These are phyloP conservation scores for Boletus reticuloceps DNA, from an alignment of 768 basidiomycete genomes.

Conservation along the genomic window DNA sequence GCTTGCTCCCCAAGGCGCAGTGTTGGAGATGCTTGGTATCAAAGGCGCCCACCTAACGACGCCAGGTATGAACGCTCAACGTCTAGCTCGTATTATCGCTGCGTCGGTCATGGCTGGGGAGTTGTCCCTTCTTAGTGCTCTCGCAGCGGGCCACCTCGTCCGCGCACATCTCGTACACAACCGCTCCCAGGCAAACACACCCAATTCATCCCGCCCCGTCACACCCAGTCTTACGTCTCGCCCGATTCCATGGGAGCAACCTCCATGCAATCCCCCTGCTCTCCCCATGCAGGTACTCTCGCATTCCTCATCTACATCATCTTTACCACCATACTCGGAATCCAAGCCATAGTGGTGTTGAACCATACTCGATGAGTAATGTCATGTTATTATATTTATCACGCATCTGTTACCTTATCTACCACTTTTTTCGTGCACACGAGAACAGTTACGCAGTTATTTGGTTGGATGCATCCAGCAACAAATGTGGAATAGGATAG, in stretches of 20 bases:
- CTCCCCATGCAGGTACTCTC: constrained; percentile 20
- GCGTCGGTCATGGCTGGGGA: constrained; percentile 98
- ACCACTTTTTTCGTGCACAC: constrained; percentile 5
- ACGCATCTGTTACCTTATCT: constrained; percentile 23
- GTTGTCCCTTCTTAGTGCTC: constrained; percentile 83
- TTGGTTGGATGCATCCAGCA: not conserved
- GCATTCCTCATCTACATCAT: constrained; percentile 38
- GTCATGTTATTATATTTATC: constrained; percentile 17
- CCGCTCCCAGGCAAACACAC: constrained; percentile 78
- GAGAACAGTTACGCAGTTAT: not conserved
- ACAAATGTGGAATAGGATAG: constrained; percentile 13
- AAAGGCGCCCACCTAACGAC: constrained; percentile 82
- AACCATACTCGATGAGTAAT: constrained; percentile 3
- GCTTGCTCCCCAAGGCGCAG: constrained; percentile 82
- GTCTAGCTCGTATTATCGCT: constrained; percentile 85
- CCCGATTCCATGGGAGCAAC: constrained; percentile 25
- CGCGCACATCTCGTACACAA: constrained; percentile 93
- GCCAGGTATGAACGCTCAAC: constrained; percentile 88
- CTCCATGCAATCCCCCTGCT: constrained; percentile 5
- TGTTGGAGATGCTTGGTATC: constrained; percentile 93
- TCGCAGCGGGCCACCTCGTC: constrained; percentile 94
- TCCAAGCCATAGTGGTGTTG: constrained; percentile 17
- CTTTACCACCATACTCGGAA: constrained; percentile 43
- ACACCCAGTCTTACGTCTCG: constrained; percentile 47
- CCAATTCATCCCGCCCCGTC: constrained; percentile 57